Conservation (phyloP, 2,329 filamentous ascomycete species). For the Fusarium tuaranense region DNA sequence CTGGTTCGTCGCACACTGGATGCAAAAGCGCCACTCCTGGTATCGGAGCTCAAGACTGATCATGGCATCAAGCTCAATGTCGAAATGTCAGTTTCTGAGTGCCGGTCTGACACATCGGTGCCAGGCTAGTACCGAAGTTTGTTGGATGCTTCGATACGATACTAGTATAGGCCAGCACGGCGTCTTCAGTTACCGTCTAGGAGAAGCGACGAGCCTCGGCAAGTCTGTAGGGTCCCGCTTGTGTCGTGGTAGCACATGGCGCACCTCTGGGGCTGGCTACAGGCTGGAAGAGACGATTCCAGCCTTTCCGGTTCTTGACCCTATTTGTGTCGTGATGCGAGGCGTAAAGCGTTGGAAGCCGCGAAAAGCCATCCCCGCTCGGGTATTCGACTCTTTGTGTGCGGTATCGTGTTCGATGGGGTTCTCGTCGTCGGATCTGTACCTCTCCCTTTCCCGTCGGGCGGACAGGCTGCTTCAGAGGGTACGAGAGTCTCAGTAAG, state of each 20-base stretch:
- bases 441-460: neutral
- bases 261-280: slow-evolving; percentile 25
- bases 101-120: neutral
- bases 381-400: neutral
- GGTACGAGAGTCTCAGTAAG: slow-evolving; percentile 14
- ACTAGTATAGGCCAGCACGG: neutral
- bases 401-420: neutral
- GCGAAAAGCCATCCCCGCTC: neutral
- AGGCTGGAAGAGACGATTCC: slow-evolving; percentile 12
- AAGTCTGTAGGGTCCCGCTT: slow-evolving; percentile 36
- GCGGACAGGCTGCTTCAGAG: slow-evolving; percentile 1
- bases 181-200: neutral
- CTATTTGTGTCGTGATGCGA: neutral
- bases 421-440: neutral
- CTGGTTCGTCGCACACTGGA: slow-evolving; percentile 23
- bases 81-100: neutral
- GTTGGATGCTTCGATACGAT: neutral
- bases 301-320: neutral
- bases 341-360: neutral
- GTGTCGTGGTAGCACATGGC: slow-evolving; percentile 37
- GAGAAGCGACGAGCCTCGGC: slow-evolving; percentile 31
- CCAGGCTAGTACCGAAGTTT: neutral
- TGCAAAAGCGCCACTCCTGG: slow-evolving; percentile 1
- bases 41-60: neutral
- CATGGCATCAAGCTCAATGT: neutral